Conservation (phyloP, 306 rosid species). For the Comarum palustre region DNA sequence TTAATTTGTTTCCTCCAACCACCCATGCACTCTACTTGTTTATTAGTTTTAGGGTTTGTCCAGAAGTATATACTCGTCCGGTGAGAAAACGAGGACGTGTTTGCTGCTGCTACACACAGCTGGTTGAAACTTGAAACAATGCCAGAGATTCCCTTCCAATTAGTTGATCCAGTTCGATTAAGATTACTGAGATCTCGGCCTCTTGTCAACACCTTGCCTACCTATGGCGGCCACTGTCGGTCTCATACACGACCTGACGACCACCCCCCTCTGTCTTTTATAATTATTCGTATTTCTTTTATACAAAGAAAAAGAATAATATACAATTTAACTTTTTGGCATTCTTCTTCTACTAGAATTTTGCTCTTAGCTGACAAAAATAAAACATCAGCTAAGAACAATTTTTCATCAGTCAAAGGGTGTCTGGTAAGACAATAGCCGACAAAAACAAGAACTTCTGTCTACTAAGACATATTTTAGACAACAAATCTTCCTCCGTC, state of each 20-base stretch:
- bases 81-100: conserved; percentile 22
- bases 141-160: background rate
- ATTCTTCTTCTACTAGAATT: too few relatives aligned
- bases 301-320: too few relatives aligned
- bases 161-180: background rate
- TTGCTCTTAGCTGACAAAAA: too few relatives aligned
- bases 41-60: background rate
- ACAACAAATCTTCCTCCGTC: too few relatives aligned
- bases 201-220: conserved; percentile 15
- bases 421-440: too few relatives aligned
- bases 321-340: too few relatives aligned
- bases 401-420: too few relatives aligned
- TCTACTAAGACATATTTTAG: too few relatives aligned
- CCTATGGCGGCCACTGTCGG: conserved; percentile 24
- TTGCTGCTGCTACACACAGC: background rate
- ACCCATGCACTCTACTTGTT: background rate
- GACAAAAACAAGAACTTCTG: too few relatives aligned
- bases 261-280: background rate
- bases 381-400: too few relatives aligned
- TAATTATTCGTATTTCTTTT: background rate
- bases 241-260: conserved; percentile 14
- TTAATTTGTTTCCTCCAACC: background rate
- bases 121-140: background rate
- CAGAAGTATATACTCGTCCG: background rate
- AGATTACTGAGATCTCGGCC: conserved; percentile 20